Base-by-base conservation (phyloP, 352 stramenopile species). In the Pythium phragmiticola region DNA sequence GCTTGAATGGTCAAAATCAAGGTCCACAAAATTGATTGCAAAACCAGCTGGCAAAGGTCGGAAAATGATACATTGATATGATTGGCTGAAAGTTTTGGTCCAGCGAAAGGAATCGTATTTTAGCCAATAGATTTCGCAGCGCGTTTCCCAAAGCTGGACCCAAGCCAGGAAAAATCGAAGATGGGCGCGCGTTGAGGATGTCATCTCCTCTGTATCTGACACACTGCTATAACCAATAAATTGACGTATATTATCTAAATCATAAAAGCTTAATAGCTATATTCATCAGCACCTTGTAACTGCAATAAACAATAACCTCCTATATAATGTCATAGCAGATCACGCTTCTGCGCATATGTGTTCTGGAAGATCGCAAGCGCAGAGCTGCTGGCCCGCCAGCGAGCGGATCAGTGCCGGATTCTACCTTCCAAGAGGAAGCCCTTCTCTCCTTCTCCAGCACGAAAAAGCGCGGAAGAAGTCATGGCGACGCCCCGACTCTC, bases 301-400 rank as follows among this genome's bases (percentile, higher is more conserved):
- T 30, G 26, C 26, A 42, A 17, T 14, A 60, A 43, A 21, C 6
- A 3, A 56, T 48, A 63, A 28, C 12, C 34, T 36, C 4, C 2
- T 16, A 41, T 36, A 50, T 7, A 5, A 7, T 0, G 50, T 63
- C 8, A 41, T 30, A 19, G 0, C 26, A 23, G 37, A 7, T 7
- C 4, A 7, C 4, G 23, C 39, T 23, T 43, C 23, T 48, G 19
- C 16, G 0, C 23, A 6, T 2, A 17, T 28, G 2, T n/a, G 2
- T 9, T 7, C 11, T 37, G 14, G 51, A 66, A 66, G 60, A 66
- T 66, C 60, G 60, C 60, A 55, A 66, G 51, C 59, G 41, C 60
- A 56, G 60, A 33, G 17, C 36, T 11, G 45, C 28, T 39, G 34
- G 41, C 17, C 17, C 42, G n/a, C 14, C 42, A 26, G 16, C 42